Evolutionary conservation across 768 basidiomycete genomes (phyloP), one percentile per base, ranked within the genome.

Genomic region (Gloeostereum incarnatum): DNA sequence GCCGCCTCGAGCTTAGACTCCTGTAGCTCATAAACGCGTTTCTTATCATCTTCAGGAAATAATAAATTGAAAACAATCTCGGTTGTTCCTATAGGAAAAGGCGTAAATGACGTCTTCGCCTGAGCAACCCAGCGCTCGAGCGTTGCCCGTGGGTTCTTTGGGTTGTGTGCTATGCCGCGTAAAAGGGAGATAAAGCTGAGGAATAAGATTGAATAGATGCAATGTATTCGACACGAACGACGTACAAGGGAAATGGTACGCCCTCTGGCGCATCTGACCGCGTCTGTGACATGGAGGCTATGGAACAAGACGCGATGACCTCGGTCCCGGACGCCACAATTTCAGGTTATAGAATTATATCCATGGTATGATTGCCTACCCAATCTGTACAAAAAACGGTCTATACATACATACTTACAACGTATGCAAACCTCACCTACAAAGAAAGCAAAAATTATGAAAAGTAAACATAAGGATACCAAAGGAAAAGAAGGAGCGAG

Each of bases 31-130:
- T 81, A 93, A 54, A 76, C 75, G 17, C 92, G 66, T 11, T 69
- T 57, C 1, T 61, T 49, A 43, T 92, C 87, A 40, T 88, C 78
- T 43, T 92, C 80, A 0, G 92, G 90, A 51, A 92, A 93, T n/a
- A 94, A 60, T 4, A 91, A 57, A 5, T 77, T 73, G 49, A 93
- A 79, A 21, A 88, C 57, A 4, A 69, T 68, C 10, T 67, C 62
- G 6, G 78, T 75, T 0, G 75, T 78, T 3, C 71, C 67, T 0
- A 53, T 51, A 0, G 74, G 71, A 16, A 81, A 55, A 10, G 75
- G 72, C 9, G 57, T 51, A 49, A 66, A 74, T n/a, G n/a, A n/a
- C n/a, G n/a, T n/a, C 11, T 54, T 46, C n/a, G 33, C 45, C 40
- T 55, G 65, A 22, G 43, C 49, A 38, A 44, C 48, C 42, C 47